Percentiles rank a stretch among this genome's conserved stretches.
Evolutionary conservation across 768 basidiomycete genomes (phyloP).

Genomic region (Peribolospora kevripleyi): DNA sequence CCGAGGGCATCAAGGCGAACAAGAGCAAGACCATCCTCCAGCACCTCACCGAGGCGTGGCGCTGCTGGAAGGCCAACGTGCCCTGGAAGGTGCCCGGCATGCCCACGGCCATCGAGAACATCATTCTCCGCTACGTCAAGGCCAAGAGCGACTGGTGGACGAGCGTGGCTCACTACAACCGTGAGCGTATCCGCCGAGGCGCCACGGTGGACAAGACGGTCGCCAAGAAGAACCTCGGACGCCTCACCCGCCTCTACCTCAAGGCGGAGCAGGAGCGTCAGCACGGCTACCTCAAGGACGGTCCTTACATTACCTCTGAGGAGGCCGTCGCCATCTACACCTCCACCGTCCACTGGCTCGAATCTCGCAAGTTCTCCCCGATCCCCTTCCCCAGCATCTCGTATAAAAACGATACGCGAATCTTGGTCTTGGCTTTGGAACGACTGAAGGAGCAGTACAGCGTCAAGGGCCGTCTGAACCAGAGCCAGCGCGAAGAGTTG

Average conservation of each 20-base stretch:
- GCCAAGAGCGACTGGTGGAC: slow-evolving; percentile 99
- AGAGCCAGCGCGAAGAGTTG: slow-evolving; percentile 91
- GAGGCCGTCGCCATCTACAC: slow-evolving; percentile 98
- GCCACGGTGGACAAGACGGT: slow-evolving; percentile 97
- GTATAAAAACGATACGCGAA: slow-evolving; percentile 97
- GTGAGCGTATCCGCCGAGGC: slow-evolving; percentile 85
- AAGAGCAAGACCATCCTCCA: slow-evolving; percentile 99
- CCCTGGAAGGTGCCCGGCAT: slow-evolving; percentile 99
- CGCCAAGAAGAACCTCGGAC: slow-evolving; percentile 94
- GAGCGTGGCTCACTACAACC: slow-evolving; percentile 94
- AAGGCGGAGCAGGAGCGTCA: slow-evolving; percentile 98
- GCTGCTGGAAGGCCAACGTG: slow-evolving; percentile 36
- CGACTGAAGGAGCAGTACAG: slow-evolving; percentile 98
- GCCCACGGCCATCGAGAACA: slow-evolving; percentile 98
- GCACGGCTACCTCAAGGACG: slow-evolving; percentile 95
- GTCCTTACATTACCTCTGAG: slow-evolving; percentile 94
- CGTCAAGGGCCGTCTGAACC: slow-evolving; percentile 90
- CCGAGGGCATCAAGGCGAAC: slow-evolving; percentile 95
- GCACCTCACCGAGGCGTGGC: slow-evolving; percentile 93
- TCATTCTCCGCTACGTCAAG: slow-evolving; percentile 96
- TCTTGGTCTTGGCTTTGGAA: slow-evolving; percentile 85
- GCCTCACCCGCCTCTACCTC: slow-evolving; percentile 85
- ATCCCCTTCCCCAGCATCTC: slow-evolving; percentile 98
- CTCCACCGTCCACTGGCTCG: slow-evolving; percentile 95
- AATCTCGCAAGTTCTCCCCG: slow-evolving; percentile 89